Base-by-base conservation (phyloP, 192 early-diverging fungal species). In the Physocladia obscura region DNA sequence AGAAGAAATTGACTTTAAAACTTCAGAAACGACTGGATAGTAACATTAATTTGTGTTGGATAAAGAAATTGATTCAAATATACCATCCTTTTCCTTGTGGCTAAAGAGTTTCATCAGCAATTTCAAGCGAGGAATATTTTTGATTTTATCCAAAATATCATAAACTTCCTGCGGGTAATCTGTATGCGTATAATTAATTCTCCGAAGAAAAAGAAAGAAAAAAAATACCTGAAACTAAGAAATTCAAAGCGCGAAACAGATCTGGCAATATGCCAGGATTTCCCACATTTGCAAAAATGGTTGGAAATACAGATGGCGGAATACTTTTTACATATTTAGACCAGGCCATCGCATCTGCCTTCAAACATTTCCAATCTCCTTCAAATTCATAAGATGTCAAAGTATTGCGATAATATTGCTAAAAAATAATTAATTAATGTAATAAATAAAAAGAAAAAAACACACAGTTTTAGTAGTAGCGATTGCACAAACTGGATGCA, bases 1-100 rank as follows among this genome's bases (percentile, higher is more conserved):
- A n/a, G n/a, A n/a, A n/a, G n/a, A n/a, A n/a, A n/a, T n/a, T n/a
- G n/a, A n/a, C n/a, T n/a, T n/a, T n/a, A n/a, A n/a, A n/a, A n/a
- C n/a, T n/a, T n/a, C n/a, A n/a, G n/a, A n/a, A n/a, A n/a, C n/a
- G n/a, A n/a, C n/a, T n/a, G n/a, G n/a, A n/a, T n/a, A n/a, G n/a
- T n/a, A n/a, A n/a, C n/a, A n/a, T n/a, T n/a, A n/a, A n/a, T n/a
- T n/a, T n/a, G n/a, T n/a, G n/a, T n/a, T n/a, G n/a, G n/a, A 54
- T 54, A 21, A 0, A 21, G 21, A 52, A 52, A 27, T 52, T 21
- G 37, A 19, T 2, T 3, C 1, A 1, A 34, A 27, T 22, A 15
- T n/a, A 62, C 60, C 36, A 17, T n/a, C 36, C 32, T 68, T 68
- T 57, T 68, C 65, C 29, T 44, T 47, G 4, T 38, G 37, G 1